Evolutionary conservation across 352 stramenopile genomes (phyloP), one percentile per base, ranked within the genome.

Genomic region (Pythium folliculosum): DNA sequence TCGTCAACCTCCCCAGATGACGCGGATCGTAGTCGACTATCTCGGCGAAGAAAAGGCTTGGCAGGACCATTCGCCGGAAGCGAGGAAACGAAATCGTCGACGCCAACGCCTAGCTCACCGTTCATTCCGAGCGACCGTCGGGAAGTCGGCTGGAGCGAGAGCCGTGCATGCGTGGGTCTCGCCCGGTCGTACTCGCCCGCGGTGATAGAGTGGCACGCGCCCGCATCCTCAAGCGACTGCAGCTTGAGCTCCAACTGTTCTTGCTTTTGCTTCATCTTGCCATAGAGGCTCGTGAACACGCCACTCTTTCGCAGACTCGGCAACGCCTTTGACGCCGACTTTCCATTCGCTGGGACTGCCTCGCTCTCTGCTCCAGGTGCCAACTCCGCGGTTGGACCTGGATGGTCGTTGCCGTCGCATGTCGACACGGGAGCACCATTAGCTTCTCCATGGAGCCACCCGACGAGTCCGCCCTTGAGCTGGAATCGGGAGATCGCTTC

Each of bases 401-500:
- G 2, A 6, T 38, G 16, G 23, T 55, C 22, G 14, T 10, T 51
- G 13, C 13, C 12, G 35, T 61, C 54, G 22, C n/a, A 1, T 3
- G 44, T 19, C 1, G 12, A 8, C 6, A 30, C 37, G 1, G 8
- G 8, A 40, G 23, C 1, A 22, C 53, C 35, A 1, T 6, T n/a
- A 21, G 38, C 44, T n/a, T 88, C 82, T n/a, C 80, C 82, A 40
- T 90, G 82, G 2, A 90, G 67, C 82, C 82, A 90, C 13, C 82
- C 56, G 0, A 89, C 82, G 3, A 90, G 59, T 7, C 82, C 82
- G n/a, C 82, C 82, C 67, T 83, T 84, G 50, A 86, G 73, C n/a
- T 88, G 77, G 37, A 90, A 90, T 7, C 67, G 69, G 3, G 69
- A 75, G n/a, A 88, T 67, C 3, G 62, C 73, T 5, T 77, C 72